Conservation (phyloP, 768 basidiomycete genomes). For the Podaxis sp. region DNA sequence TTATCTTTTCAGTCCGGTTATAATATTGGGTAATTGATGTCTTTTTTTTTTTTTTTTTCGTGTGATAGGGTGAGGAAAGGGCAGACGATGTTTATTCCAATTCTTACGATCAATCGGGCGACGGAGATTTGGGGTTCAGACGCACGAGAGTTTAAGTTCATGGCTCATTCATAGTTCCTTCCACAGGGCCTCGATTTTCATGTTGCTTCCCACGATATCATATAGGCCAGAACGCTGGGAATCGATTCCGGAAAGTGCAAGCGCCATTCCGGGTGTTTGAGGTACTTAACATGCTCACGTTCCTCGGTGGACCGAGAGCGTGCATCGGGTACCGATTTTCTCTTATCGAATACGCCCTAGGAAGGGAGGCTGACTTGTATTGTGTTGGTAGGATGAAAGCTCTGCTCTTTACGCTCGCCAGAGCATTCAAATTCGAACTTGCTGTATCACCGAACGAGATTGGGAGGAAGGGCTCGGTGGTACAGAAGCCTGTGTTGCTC, state of each 20-base stretch:
- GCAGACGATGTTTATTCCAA: conserved; percentile 47
- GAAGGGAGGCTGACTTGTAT: not conserved
- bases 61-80: conserved; percentile 43
- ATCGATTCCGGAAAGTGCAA: conserved; percentile 40
- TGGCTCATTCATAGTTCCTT: not conserved
- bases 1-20: not conserved
- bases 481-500: conserved; percentile 45
- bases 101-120: conserved; percentile 51
- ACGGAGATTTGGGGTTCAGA: conserved; percentile 64
- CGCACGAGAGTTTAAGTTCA: conserved; percentile 58
- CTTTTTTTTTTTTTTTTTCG: not conserved
- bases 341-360: conserved; percentile 47
- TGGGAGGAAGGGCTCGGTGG: conserved; percentile 33
- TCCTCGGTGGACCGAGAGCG: conserved; percentile 62
- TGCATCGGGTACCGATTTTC: conserved; percentile 73
- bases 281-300: conserved; percentile 57
- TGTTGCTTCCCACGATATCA: not conserved
- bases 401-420: conserved; percentile 29
- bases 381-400: conserved; percentile 28
- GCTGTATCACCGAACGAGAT: conserved; percentile 40
- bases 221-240: conserved; percentile 67
- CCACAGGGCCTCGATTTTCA: not conserved
- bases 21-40: not conserved
- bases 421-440: conserved; percentile 49
- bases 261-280: conserved; percentile 58